Conservation (phyloP, 257 asterid species). For the Primulina eburnea region DNA sequence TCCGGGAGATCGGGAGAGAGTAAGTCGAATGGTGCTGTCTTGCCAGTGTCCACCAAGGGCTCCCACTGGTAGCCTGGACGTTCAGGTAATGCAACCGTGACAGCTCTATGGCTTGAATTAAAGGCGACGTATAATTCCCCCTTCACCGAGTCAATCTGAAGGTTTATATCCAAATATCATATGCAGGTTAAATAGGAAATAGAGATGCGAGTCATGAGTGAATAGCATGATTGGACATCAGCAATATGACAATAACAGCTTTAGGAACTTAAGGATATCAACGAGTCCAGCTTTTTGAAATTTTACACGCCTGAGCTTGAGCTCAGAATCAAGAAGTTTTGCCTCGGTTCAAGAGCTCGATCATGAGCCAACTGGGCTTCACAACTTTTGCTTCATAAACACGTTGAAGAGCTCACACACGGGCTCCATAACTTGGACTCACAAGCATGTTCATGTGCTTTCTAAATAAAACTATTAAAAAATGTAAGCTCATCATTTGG, state of each 20-base stretch:
- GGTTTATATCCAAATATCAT: neutral
- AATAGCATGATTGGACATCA: neutral
- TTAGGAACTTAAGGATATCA: neutral
- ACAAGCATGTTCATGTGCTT: neutral
- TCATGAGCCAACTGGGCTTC: neutral
- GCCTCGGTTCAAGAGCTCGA: neutral
- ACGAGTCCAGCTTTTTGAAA: neutral
- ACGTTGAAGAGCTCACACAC: neutral
- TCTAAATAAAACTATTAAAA: too few species aligned
- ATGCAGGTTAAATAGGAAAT: neutral
- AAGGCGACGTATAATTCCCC: slow-evolving; percentile 78
- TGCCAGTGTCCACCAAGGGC: slow-evolving; percentile 85
- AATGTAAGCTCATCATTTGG: neutral
- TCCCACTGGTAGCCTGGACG: slow-evolving; percentile 81
- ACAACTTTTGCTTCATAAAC: neutral
- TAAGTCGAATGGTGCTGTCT: slow-evolving; percentile 78
- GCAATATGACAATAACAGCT: neutral
- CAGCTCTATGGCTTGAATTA: slow-evolving; percentile 78
- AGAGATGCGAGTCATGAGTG: neutral
- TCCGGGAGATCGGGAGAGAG: slow-evolving; percentile 47
- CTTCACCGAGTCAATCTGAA: slow-evolving; percentile 71
- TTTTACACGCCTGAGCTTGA: neutral
- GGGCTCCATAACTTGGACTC: neutral
- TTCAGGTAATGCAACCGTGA: slow-evolving; percentile 60
- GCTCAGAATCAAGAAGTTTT: neutral